phyloP scores from a whole-genome alignment of 768 basidiomycete genomes.

The Pholiota microspora region DNA sequence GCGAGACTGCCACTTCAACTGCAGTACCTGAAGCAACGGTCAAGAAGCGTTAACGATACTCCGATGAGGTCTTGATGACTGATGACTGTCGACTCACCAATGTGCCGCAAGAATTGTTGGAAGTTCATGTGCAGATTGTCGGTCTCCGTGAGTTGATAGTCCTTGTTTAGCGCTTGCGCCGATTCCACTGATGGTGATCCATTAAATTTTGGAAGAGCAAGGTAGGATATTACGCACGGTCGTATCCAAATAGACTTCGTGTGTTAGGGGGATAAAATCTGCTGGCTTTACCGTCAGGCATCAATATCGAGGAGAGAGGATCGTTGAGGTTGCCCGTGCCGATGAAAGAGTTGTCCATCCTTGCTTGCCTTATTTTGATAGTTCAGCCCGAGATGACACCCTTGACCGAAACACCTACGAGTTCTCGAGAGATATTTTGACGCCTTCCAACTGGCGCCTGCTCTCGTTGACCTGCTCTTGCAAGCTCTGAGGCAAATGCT shows the following conservation, averaged over 20 bases:
- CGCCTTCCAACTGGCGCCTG: conserved; percentile 39
- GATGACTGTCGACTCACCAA: conserved; percentile 34
- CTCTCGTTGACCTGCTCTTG: conserved; percentile 42
- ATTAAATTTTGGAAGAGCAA: neutral
- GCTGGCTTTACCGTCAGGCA: conserved; percentile 46
- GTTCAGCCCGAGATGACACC: too few species aligned
- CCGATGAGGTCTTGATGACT: too few species aligned
- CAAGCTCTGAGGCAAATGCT: conserved; percentile 47
- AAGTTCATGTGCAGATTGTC: conserved; percentile 43
- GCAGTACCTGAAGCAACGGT: too few species aligned
- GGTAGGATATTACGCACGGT: conserved; percentile 37
- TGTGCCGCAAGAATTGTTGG: conserved; percentile 55
- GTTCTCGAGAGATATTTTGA: conserved; percentile 46
- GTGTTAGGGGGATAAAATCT: conserved; percentile 48
- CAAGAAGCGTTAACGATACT: too few species aligned
- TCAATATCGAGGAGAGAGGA: conserved; percentile 43
- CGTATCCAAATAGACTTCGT: conserved; percentile 49
- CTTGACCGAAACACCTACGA: conserved; percentile 39
- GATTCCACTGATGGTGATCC: conserved; percentile 31
- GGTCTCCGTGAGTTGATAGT: conserved; percentile 47
- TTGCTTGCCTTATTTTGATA: conserved; percentile 38
- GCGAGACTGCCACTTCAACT: conserved; percentile 5
- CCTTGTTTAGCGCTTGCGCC: conserved; percentile 39
- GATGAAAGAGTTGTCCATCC: conserved; percentile 45
- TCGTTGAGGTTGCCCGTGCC: conserved; percentile 40